Evolutionary conservation across 2,329 filamentous ascomycete genomes (phyloP), one percentile per base, ranked within the genome.

Genomic region (Apiospora pterosperma): DNA sequence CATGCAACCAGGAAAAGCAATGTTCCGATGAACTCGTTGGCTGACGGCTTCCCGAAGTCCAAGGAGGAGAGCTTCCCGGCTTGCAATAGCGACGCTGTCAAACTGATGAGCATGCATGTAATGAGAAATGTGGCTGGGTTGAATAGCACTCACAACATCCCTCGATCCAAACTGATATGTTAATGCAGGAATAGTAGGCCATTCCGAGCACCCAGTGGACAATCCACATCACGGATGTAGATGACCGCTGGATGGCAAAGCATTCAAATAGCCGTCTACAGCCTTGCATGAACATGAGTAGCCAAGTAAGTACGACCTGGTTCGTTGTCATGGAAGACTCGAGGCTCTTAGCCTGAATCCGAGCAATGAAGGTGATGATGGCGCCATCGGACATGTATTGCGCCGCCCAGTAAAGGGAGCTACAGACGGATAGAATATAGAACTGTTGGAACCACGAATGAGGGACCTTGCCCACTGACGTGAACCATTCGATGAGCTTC

Each of bases 391-490:
- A 78, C 28, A 85, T 68, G 63, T 91, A 85, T 76, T 94, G 90
- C 69, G 78, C 76, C 0, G 83, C 85, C 93, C 94, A 97, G 75
- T 94, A 91, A 5, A 87, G 72, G 0, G 92, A 94, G 65, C 87
- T 88, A 2, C 80, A 74, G 5, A 93, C 79, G 4, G 92, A 95
- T 39, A 88, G 76, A 62, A 91, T 74, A 76, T 99, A 98, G 79
- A 97, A 98, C 71, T 96, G 91, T 52, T 84, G 85, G 77, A 98
- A 98, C 89, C 92, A 98, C 67, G 85, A 85, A 78, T 98, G 96
- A 25, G 95, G 93, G 39, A 97, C 90, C 74, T 87, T 86, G 69
- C 79, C 78, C 55, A 78, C 67, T 1, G 79, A 77, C 4, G 80
- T 78, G 65, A 80, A 48, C 62, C 70, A 70, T 62, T 72, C 70